Percentiles rank a stretch among this genome's conserved stretches.
Conservation (phyloP, 139 green algal species). For the Closterium sp. region DNA sequence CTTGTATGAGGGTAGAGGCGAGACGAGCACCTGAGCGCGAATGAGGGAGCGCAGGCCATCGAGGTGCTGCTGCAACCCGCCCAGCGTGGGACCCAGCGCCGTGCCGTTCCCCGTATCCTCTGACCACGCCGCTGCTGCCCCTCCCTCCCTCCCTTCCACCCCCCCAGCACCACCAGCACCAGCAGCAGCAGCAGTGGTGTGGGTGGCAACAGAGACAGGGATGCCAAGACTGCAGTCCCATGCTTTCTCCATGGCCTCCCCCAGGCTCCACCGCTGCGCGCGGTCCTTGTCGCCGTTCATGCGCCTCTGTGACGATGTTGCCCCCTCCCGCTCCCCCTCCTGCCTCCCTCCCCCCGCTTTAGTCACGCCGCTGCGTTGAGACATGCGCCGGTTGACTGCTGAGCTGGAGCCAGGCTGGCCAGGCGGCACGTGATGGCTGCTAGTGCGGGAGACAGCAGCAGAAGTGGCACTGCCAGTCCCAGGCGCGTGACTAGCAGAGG, state of each 20-base stretch:
- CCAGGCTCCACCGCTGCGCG: slow-evolving; percentile 22
- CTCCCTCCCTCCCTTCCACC: not conserved
- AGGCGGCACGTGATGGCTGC: not conserved
- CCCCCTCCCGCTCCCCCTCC: slow-evolving; percentile 3
- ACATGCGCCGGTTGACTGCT: not conserved
- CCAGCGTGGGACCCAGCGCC: not conserved
- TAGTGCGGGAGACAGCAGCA: not conserved
- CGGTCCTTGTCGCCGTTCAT: slow-evolving; percentile 30
- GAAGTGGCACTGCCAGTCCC: not conserved
- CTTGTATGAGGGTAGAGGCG: too few relatives aligned
- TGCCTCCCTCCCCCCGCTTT: not conserved
- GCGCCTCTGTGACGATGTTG: not conserved
- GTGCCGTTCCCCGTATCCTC: not conserved
- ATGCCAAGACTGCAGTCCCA: not conserved
- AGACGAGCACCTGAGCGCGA: not conserved
- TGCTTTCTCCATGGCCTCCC: slow-evolving; percentile 15
- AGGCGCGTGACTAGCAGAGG: not conserved
- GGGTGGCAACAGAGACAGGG: not conserved
- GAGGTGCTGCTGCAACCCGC: not conserved
- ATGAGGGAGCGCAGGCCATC: not conserved
- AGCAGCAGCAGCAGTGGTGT: not conserved
- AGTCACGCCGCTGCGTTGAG: not conserved
- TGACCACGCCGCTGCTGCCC: not conserved
- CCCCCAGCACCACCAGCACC: not conserved
- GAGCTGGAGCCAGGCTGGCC: not conserved